Evolutionary conservation across 1,284 basidiomycete species (phyloP).

Genomic region (Moniliophthora roreri): DNA sequence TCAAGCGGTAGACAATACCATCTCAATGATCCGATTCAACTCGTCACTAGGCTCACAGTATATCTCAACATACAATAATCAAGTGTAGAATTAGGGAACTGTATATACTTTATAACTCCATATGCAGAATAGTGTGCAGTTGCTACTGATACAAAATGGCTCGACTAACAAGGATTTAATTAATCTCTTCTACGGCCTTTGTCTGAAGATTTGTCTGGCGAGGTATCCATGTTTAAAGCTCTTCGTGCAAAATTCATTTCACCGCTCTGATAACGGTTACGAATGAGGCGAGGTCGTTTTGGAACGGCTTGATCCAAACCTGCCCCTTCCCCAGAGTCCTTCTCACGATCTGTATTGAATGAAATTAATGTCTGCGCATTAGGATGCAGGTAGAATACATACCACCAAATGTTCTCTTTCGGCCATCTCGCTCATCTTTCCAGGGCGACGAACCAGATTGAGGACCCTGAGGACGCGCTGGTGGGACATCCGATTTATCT

Average conservation of each 20-base stretch:
- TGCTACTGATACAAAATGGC: no score
- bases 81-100: no score
- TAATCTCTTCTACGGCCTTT: not conserved
- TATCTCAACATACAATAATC: no score
- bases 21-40: slow-evolving; percentile 34
- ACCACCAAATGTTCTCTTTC: slow-evolving; percentile 72
- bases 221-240: not conserved
- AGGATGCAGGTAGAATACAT: slow-evolving; percentile 7
- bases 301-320: not conserved
- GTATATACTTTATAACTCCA: no score
- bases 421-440: slow-evolving; percentile 61
- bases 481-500: slow-evolving; percentile 47
- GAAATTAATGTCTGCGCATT: not conserved
- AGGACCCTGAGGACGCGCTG: slow-evolving; percentile 37
- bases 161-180: not conserved
- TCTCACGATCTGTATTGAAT: not conserved
- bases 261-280: not conserved
- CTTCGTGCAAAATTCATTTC: not conserved
- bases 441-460: slow-evolving; percentile 31
- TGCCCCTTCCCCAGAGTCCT: not conserved
- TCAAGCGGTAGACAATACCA: slow-evolving; percentile 49
- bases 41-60: slow-evolving; percentile 30
- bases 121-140: not conserved
- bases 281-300: not conserved
- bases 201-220: not conserved